These are phyloP conservation scores for Lathyrus tuberosus DNA, from an alignment of 306 rosid species.

Conservation along the genomic window DNA sequence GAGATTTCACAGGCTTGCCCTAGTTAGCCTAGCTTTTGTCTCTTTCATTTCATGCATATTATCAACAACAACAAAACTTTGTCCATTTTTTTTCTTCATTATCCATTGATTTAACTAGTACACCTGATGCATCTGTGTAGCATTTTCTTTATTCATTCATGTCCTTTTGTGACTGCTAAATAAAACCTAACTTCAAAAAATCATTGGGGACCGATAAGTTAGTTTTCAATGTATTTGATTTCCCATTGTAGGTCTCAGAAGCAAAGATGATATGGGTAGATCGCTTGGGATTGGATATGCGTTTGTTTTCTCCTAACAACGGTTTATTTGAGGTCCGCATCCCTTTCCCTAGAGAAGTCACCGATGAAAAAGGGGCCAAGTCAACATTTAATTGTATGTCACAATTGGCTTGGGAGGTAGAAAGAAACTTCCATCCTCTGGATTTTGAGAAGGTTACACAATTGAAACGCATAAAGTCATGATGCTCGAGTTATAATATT, in stretches of 20 bases:
- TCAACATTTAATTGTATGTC: slow-evolving; percentile 90
- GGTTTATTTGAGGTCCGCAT: slow-evolving; percentile 77
- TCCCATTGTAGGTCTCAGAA: slow-evolving; percentile 64
- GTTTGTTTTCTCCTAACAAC: slow-evolving; percentile 57
- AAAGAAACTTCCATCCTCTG: slow-evolving; percentile 62
- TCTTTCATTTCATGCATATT: slow-evolving; percentile 7
- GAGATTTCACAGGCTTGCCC: neutral
- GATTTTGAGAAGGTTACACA: slow-evolving; percentile 74
- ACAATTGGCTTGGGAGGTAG: slow-evolving; percentile 96
- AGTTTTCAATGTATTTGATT: slow-evolving; percentile 27
- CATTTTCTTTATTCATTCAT: slow-evolving; percentile 11
- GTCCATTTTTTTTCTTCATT: neutral
- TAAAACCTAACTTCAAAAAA: slow-evolving; percentile 14
- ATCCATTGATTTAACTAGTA: slow-evolving; percentile 8
- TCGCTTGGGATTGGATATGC: slow-evolving; percentile 84
- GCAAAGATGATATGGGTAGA: slow-evolving; percentile 95
- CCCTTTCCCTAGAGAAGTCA: slow-evolving; percentile 86
- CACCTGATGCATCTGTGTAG: neutral
- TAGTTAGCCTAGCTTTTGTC: slow-evolving; percentile 11
- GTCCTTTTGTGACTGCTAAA: slow-evolving; percentile 20
- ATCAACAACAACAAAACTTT: neutral
- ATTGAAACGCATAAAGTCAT: slow-evolving; percentile 61
- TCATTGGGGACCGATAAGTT: slow-evolving; percentile 9
- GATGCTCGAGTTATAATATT: slow-evolving; percentile 27
- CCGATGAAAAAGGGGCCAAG: slow-evolving; percentile 85